These are phyloP conservation scores for Penicillium lagena DNA, from an alignment of 495 filamentous ascomycete genomes.

Conservation along the genomic window DNA sequence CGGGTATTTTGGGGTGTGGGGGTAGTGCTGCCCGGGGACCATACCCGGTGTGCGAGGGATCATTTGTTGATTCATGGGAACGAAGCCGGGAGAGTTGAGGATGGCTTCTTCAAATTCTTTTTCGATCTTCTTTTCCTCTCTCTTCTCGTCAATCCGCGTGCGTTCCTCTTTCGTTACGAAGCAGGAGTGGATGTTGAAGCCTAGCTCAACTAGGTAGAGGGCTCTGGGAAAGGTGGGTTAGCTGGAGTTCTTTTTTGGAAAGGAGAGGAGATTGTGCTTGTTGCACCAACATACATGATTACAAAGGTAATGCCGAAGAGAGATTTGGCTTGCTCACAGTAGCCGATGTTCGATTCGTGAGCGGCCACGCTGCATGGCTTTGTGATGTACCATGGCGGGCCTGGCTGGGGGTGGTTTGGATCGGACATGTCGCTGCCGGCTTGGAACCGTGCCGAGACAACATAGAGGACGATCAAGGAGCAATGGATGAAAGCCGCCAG, in stretches of 20 bases:
- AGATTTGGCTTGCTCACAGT: slow-evolving; percentile 71
- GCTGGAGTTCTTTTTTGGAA: background rate
- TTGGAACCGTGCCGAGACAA: slow-evolving; percentile 63
- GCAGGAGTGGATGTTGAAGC: slow-evolving; percentile 54
- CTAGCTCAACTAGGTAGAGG: slow-evolving; percentile 50
- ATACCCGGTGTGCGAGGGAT: slow-evolving; percentile 6
- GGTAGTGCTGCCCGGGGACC: slow-evolving; percentile 7
- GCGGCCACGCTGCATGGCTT: slow-evolving; percentile 65
- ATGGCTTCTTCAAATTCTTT: slow-evolving; percentile 39
- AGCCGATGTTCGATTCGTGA: slow-evolving; percentile 46
- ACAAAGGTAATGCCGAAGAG: slow-evolving; percentile 64
- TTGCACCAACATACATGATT: slow-evolving; percentile 55
- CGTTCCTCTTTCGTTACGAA: slow-evolving; percentile 47
- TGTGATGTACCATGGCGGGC: slow-evolving; percentile 77
- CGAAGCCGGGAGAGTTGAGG: slow-evolving; percentile 37
- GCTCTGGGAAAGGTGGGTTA: slow-evolving; percentile 28
- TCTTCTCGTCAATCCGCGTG: slow-evolving; percentile 22
- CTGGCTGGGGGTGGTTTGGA: slow-evolving; percentile 55
- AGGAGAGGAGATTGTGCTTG: background rate
- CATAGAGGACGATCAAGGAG: slow-evolving; percentile 55
- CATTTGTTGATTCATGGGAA: slow-evolving; percentile 26
- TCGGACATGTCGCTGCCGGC: slow-evolving; percentile 77
- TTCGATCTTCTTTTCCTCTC: slow-evolving; percentile 34
- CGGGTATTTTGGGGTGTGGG: no score
- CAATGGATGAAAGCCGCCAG: slow-evolving; percentile 54